These are phyloP conservation scores for Calycina herbarum DNA, from an alignment of 2,329 filamentous ascomycete species.

Conservation along the genomic window DNA sequence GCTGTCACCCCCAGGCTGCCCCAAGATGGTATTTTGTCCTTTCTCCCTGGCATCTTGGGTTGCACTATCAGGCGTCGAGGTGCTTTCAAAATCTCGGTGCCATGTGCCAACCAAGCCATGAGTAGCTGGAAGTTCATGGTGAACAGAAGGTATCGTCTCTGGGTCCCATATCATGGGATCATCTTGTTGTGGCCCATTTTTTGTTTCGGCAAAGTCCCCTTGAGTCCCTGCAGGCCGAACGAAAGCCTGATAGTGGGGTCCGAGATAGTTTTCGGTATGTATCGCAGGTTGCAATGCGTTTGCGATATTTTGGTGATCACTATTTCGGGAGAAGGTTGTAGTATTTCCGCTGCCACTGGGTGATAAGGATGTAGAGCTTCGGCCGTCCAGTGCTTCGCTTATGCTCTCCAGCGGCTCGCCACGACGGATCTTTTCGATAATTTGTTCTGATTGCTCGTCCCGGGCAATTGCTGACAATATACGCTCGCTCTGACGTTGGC, in stretches of 20 bases:
- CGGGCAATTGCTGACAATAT: conserved; percentile 53
- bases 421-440: conserved; percentile 52
- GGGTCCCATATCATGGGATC: conserved; percentile 35
- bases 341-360: conserved; percentile 25
- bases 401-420: conserved; percentile 57
- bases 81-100: conserved; percentile 17
- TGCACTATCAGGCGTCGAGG: conserved; percentile 18
- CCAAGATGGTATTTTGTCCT: conserved; percentile 51
- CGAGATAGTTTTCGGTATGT: conserved; percentile 41
- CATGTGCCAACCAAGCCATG: conserved; percentile 44
- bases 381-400: conserved; percentile 51
- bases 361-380: conserved; percentile 25
- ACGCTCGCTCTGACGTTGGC: conserved; percentile 55
- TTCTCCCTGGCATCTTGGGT: conserved; percentile 44
- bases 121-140: conserved; percentile 45
- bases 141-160: conserved; percentile 24
- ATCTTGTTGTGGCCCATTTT: neutral
- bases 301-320: conserved; percentile 36
- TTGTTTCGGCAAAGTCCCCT: conserved; percentile 28
- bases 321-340: conserved; percentile 38
- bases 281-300: conserved; percentile 35
- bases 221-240: conserved; percentile 30
- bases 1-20: conserved; percentile 60
- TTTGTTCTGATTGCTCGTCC: conserved; percentile 43
- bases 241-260: neutral